Evolutionary conservation across 1,139 yeast genomes (phyloP).

Genomic region (Zygotorulaspora mrakii): DNA sequence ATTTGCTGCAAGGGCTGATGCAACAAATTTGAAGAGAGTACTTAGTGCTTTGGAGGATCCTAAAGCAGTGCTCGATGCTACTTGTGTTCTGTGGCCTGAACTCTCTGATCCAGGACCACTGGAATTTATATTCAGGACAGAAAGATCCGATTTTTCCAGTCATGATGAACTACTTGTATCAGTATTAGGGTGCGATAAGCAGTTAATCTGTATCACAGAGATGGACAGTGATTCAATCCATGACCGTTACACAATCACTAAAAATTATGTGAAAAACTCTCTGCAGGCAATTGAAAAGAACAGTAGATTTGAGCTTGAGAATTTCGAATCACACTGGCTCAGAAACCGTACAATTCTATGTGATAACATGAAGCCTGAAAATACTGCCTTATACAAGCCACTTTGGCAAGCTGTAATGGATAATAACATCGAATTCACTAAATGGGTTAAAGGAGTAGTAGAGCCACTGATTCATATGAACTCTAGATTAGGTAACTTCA

Average conservation of each 20-base stretch:
- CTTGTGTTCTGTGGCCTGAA: constrained; percentile 36
- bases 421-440: constrained; percentile 14
- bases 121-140: constrained; percentile 17
- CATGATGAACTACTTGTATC: constrained; percentile 18
- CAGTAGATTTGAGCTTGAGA: constrained; percentile 5
- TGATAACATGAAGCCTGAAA: constrained; percentile 21
- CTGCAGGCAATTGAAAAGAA: constrained; percentile 12
- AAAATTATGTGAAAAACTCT: constrained; percentile 17
- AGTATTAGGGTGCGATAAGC: constrained; percentile 21
- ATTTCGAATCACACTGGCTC: constrained; percentile 20
- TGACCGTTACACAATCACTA: constrained; percentile 18
- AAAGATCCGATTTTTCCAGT: constrained; percentile 2
- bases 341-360: constrained; percentile 28
- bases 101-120: constrained; percentile 27
- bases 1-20: constrained; percentile 27
- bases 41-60: constrained; percentile 7
- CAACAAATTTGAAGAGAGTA: constrained; percentile 12
- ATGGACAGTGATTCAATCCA: constrained; percentile 19
- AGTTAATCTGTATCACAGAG: constrained; percentile 27
- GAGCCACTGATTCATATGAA: constrained; percentile 28
- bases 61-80: constrained; percentile 21
- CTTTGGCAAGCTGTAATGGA: constrained; percentile 19
- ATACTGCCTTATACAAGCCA: constrained; percentile 19
- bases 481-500: constrained; percentile 11
- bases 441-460: constrained; percentile 29